Conservation (phyloP, 2,329 filamentous ascomycete species). For the Eutypa lata region DNA sequence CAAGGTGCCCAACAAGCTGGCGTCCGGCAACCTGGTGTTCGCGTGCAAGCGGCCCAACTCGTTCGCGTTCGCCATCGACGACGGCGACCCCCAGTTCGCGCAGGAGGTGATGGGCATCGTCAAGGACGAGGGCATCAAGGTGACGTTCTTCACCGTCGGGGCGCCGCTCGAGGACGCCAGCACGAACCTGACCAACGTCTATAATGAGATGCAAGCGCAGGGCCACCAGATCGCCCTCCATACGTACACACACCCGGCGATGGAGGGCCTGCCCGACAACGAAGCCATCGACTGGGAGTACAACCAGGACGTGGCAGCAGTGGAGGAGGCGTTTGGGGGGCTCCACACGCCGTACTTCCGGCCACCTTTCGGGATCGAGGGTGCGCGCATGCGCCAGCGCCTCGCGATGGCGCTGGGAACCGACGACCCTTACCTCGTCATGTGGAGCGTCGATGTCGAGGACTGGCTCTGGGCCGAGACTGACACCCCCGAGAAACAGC, state of each 20-base stretch:
- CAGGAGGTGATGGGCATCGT: slow-evolving; percentile 60
- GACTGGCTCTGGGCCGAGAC: slow-evolving; percentile 67
- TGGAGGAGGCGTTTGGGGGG: slow-evolving; percentile 35
- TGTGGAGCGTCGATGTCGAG: slow-evolving; percentile 69
- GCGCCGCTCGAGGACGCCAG: slow-evolving; percentile 54
- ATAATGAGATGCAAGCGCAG: slow-evolving; percentile 57
- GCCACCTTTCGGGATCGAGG: slow-evolving; percentile 66
- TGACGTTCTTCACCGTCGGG: slow-evolving; percentile 71
- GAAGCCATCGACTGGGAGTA: slow-evolving; percentile 61
- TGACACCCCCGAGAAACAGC: slow-evolving; percentile 62
- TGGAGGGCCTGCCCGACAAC: slow-evolving; percentile 53
- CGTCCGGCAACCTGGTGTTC: slow-evolving; percentile 59
- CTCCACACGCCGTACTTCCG: slow-evolving; percentile 55
- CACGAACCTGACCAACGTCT: slow-evolving; percentile 62
- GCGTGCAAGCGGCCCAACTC: slow-evolving; percentile 65
- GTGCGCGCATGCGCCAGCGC: slow-evolving; percentile 62
- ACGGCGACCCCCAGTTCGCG: slow-evolving; percentile 59
- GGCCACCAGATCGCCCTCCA: slow-evolving; percentile 70
- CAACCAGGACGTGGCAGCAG: slow-evolving; percentile 51
- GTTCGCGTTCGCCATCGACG: slow-evolving; percentile 71
- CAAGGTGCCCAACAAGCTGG: slow-evolving; percentile 55
- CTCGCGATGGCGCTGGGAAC: slow-evolving; percentile 51
- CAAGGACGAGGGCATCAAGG: slow-evolving; percentile 57
- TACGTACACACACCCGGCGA: slow-evolving; percentile 66
- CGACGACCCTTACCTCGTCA: slow-evolving; percentile 56